Base-by-base conservation (phyloP, 2,329 filamentous ascomycete genomes). In the Sclerotinia sclerotiorum region DNA sequence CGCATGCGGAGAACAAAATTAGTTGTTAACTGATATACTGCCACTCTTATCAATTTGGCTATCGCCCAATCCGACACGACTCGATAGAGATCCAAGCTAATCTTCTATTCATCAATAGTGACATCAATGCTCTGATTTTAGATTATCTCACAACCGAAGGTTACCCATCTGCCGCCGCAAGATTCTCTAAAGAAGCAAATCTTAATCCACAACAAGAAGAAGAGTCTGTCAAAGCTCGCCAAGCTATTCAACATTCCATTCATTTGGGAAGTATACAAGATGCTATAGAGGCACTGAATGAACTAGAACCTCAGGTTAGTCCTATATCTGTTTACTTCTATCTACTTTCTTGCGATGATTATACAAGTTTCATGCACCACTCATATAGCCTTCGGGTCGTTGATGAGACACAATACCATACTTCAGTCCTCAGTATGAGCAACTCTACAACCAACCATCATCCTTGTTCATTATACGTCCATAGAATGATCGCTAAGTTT, bases 301-400 rank as follows among this genome's bases (percentile, higher is more conserved):
- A 97, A 73, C 82, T 96, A 46, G 92, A 97, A 74, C 91, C 93
- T 74, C 89, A 95, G 87, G 95, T 99, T 88, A 81, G 91, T 78
- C 46, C n/a, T 19, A 19, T 27, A 46, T 51, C 46, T 67, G 70
- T 27, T 58, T 42, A 67, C 60, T 67, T 54, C 67, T 65, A 61
- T 66, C 63, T 58, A 71, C 63, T 57, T 70, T 73, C 69, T 82
- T 87, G 85, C 86, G 81, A 94, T 95, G 95, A 99, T 99, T 97
- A 97, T 84, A 92, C 84, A 86, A 67, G 65, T 67, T 94, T 97
- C 94, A 99, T 99, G 95, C 95, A 99, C 95, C 95, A 99, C 95
- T 93, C 95, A 93, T 95, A 98, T 87, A 84, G 84, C 85, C 88
- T 88, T 87, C 84, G 84, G 87, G 88, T 89, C 87, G 81, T 87